Percentiles rank a stretch among this genome's conserved stretches.
phyloP scores from a whole-genome alignment of 2,329 filamentous ascomycete genomes.

The Aspergillus sp. region DNA sequence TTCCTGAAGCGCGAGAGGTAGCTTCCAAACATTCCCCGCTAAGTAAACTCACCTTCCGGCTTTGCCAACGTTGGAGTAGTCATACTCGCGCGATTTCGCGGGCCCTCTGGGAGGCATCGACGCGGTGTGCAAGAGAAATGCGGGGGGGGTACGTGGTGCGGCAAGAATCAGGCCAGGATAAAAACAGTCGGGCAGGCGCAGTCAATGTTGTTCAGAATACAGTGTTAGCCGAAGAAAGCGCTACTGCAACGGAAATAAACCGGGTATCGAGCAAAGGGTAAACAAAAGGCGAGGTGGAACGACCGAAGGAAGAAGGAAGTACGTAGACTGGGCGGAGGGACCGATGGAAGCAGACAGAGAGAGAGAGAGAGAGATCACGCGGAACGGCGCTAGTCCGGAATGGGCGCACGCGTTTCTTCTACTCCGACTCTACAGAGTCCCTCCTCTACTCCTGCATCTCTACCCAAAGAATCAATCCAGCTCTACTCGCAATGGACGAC shows the following conservation, averaged over 20 bases:
- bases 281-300: too few species aligned
- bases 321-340: conserved; percentile 10
- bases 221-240: too few species aligned
- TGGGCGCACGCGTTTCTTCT: conserved; percentile 23
- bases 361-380: conserved; percentile 14
- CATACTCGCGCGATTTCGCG: conserved; percentile 36
- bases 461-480: too few species aligned
- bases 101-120: conserved; percentile 32
- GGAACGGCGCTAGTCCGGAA: conserved; percentile 26
- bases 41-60: conserved; percentile 33
- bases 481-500: too few species aligned
- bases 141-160: too few species aligned
- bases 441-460: too few species aligned
- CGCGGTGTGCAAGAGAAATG: conserved; percentile 9
- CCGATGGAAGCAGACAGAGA: conserved; percentile 7
- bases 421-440: too few species aligned
- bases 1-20: conserved; percentile 2
- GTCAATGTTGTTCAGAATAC: too few species aligned
- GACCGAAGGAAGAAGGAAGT: conserved; percentile 2
- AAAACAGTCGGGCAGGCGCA: background rate
- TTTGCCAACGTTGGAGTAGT: conserved; percentile 41
- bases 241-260: too few species aligned
- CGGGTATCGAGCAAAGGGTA: too few species aligned
- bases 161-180: too few species aligned
- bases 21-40: conserved; percentile 1